Percentiles rank a stretch among this genome's conserved stretches.
Evolutionary conservation across 352 stramenopile genomes (phyloP).

Genomic region (Aphanomyces astaci): DNA sequence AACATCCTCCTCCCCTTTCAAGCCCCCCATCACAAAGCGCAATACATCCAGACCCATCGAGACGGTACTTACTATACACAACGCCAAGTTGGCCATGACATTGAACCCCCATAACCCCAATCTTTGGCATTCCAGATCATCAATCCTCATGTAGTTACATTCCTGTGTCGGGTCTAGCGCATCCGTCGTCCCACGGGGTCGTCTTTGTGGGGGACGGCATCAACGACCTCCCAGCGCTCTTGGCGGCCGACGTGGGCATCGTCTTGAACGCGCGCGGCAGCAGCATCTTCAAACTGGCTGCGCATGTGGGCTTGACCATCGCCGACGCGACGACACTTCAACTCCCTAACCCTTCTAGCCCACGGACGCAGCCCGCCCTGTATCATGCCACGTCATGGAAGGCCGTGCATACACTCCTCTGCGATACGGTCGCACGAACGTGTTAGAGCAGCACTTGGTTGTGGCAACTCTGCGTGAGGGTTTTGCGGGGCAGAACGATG

Average conservation of each 20-base stretch:
- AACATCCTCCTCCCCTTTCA: constrained; percentile 10
- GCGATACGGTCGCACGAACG: not conserved
- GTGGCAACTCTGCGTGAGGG: constrained; percentile 80
- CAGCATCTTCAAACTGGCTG: not conserved
- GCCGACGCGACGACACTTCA: no score
- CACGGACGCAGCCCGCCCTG: not conserved
- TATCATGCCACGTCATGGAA: not conserved
- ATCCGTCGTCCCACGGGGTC: not conserved
- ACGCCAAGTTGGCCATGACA: not conserved
- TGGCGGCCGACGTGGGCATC: constrained; percentile 11
- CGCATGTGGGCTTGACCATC: not conserved
- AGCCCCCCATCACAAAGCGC: constrained; percentile 3
- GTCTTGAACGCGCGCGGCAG: not conserved
- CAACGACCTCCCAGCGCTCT: constrained; percentile 17
- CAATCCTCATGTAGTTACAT: no score
- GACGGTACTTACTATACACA: not conserved
- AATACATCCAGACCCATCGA: not conserved
- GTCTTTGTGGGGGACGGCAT: constrained; percentile 17
- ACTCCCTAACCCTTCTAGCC: not conserved
- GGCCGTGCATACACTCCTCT: not conserved
- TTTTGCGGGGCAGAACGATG: constrained; percentile 83
- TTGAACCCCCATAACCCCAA: no score
- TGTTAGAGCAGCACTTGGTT: constrained; percentile 84
- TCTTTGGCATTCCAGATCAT: no score
- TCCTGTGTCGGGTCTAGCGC: not conserved